These are phyloP conservation scores for Bromus sterilis DNA, from an alignment of 176 grass and related monocot genomes.

Conservation along the genomic window DNA sequence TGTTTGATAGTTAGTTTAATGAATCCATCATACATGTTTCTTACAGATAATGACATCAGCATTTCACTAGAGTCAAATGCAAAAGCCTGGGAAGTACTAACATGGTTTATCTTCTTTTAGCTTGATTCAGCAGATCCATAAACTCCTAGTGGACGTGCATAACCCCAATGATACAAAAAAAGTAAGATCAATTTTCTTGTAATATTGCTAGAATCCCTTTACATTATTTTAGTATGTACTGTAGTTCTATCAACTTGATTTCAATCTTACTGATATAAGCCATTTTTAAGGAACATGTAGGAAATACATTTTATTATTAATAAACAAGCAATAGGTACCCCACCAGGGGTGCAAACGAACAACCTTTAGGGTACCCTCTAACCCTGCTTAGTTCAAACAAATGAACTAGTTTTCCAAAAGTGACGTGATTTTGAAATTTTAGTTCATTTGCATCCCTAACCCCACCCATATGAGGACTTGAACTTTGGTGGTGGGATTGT, in stretches of 20 bases:
- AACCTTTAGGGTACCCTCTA: too few relatives aligned
- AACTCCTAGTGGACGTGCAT: slow-evolving; percentile 52
- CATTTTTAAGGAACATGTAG: background rate
- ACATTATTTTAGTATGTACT: background rate
- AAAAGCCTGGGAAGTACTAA: background rate
- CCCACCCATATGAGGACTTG: background rate
- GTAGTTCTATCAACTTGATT: background rate
- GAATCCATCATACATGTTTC: background rate
- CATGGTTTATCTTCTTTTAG: slow-evolving; percentile 50
- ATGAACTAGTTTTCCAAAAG: too few relatives aligned
- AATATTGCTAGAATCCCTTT: background rate
- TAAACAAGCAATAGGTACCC: background rate
- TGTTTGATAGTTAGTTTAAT: slow-evolving; percentile 12
- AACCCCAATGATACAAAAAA: slow-evolving; percentile 52
- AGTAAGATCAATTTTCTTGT: slow-evolving; percentile 42
- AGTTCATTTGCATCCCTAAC: too few relatives aligned
- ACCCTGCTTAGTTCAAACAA: too few relatives aligned
- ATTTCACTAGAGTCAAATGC: background rate
- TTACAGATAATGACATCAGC: background rate
- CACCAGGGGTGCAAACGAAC: background rate
- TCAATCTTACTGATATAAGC: background rate
- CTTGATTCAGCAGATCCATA: slow-evolving; percentile 80
- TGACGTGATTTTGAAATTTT: too few relatives aligned
- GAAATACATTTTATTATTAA: background rate
- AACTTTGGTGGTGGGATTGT: background rate